Percentiles rank a stretch among this genome's conserved stretches.
phyloP scores from a whole-genome alignment of 1,284 basidiomycete species.

The Apiotrichum domesticum region DNA sequence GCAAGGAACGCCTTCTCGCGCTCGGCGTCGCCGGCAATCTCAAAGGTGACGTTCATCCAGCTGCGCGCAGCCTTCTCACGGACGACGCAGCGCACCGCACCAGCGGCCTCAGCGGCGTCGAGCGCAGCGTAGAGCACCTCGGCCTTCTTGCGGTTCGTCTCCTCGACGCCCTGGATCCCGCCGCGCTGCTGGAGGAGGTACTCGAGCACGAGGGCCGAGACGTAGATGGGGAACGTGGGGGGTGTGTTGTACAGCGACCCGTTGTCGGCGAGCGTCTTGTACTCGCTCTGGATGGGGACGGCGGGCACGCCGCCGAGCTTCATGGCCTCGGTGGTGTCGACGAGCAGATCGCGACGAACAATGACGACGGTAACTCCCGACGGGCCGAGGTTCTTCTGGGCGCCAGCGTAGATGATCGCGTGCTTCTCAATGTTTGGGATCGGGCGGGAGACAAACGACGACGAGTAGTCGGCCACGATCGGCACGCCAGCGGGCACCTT shows the following conservation, averaged over 20 bases:
- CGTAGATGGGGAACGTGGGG: conserved; percentile 85
- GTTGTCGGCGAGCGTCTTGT: conserved; percentile 75
- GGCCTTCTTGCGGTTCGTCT: conserved; percentile 65
- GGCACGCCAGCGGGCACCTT: conserved; percentile 62
- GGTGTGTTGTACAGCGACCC: conserved; percentile 93
- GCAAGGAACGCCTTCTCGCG: conserved; percentile 68
- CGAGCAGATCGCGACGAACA: conserved; percentile 84
- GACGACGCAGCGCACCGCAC: conserved; percentile 64
- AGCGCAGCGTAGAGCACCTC: conserved; percentile 67
- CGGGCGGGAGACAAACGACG: conserved; percentile 93
- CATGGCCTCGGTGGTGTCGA: conserved; percentile 75
- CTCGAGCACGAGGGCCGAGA: conserved; percentile 77
- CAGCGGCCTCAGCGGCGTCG: conserved; percentile 62
- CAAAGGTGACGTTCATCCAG: conserved; percentile 92
- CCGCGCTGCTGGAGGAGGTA: conserved; percentile 61
- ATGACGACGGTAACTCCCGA: conserved; percentile 90
- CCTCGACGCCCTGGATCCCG: conserved; percentile 64
- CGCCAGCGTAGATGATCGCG: conserved; percentile 92
- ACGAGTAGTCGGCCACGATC: conserved; percentile 92
- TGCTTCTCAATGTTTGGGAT: conserved; percentile 82
- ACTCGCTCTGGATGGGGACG: conserved; percentile 60
- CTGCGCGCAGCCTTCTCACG: conserved; percentile 62
- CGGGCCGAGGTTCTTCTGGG: conserved; percentile 98
- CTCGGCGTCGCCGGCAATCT: conserved; percentile 55
- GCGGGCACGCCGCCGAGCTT: conserved; percentile 61